A percentile compares a stretch with the other conserved stretches of the same genome.
phyloP scores from a whole-genome alignment of 768 basidiomycete species.

The Leccinum disarticulatum region DNA sequence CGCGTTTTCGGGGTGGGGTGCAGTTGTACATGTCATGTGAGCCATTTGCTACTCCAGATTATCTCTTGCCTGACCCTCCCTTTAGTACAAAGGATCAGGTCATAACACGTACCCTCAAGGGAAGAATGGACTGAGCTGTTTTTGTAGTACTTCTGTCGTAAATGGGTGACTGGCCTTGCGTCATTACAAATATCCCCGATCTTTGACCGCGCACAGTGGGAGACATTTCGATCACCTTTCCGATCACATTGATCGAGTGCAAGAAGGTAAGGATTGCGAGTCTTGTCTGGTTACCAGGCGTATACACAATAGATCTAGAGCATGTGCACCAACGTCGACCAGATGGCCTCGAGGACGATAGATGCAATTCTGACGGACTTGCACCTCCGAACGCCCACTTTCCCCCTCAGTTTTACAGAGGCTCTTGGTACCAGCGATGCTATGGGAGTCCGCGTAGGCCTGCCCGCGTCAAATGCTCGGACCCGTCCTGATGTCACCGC shows the following conservation, averaged over 20 bases:
- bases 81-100: conserved; percentile 69
- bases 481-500: conserved; percentile 48
- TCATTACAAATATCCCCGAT: neutral
- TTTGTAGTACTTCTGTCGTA: conserved; percentile 21
- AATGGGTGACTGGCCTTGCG: conserved; percentile 5
- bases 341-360: neutral
- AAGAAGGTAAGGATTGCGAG: neutral
- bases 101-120: conserved; percentile 84
- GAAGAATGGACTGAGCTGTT: conserved; percentile 77
- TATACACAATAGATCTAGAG: too few relatives aligned
- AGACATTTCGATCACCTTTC: neutral
- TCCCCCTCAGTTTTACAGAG: conserved; percentile 20
- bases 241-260: neutral
- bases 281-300: neutral
- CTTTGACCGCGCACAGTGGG: neutral
- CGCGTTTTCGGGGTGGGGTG: conserved; percentile 97
- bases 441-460: conserved; percentile 16
- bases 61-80: conserved; percentile 9
- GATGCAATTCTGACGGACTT: conserved; percentile 15
- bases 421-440: neutral
- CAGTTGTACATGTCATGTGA: conserved; percentile 92
- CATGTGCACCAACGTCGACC: conserved; percentile 6
- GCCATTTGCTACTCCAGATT: conserved; percentile 30
- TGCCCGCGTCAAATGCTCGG: neutral
- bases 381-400: conserved; percentile 13